Evolutionary conservation across 1,284 basidiomycete species (phyloP).

Genomic region (Ceratobasidium sp.): DNA sequence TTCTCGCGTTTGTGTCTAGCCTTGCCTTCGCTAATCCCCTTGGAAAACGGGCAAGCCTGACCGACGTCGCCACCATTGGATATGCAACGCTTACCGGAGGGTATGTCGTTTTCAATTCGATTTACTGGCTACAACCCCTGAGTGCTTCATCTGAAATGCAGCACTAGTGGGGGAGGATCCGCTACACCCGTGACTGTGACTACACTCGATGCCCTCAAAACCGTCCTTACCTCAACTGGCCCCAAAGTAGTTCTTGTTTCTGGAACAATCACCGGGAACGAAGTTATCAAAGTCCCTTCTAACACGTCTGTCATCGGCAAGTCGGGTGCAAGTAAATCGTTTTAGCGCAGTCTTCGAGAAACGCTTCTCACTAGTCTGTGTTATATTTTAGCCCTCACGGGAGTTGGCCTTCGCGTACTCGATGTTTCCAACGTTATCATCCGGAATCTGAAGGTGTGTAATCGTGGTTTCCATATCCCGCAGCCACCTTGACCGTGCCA

Average conservation of each 20-base stretch:
- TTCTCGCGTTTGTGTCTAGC: slow-evolving; percentile 3
- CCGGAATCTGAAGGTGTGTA: slow-evolving; percentile 65
- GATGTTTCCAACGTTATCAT: slow-evolving; percentile 64
- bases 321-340: slow-evolving; percentile 50
- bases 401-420: slow-evolving; percentile 62
- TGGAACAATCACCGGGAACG: slow-evolving; percentile 62
- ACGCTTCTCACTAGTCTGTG: neutral
- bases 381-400: slow-evolving; percentile 54
- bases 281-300: slow-evolving; percentile 61
- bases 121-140: neutral
- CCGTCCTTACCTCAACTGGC: slow-evolving; percentile 60
- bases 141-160: neutral
- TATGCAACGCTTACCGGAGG: slow-evolving; percentile 26
- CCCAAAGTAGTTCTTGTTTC: slow-evolving; percentile 64
- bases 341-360: neutral
- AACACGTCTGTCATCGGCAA: slow-evolving; percentile 62
- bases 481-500: neutral
- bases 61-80: slow-evolving; percentile 20
- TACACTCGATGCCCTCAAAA: slow-evolving; percentile 56
- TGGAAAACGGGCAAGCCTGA: slow-evolving; percentile 17
- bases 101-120: neutral
- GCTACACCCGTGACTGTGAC: slow-evolving; percentile 26
- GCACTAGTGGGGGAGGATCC: slow-evolving; percentile 37
- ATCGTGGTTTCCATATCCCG: neutral
- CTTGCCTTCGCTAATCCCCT: slow-evolving; percentile 1